Evolutionary conservation across 208 protist genomes (phyloP).

Genomic region (Porcisia deanei): DNA sequence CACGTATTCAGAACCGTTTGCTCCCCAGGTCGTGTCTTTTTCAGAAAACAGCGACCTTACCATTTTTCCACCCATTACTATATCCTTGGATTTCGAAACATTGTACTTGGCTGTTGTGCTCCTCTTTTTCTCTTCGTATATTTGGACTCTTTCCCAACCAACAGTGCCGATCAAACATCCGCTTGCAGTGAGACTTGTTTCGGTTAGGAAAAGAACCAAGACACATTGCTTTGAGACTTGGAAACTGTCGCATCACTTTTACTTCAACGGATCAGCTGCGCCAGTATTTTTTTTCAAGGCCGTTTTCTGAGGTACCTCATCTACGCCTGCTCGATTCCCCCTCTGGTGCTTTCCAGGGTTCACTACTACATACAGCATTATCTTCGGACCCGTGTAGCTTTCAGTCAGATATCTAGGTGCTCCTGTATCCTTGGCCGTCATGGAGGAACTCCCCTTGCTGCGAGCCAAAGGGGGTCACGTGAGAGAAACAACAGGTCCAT

Average conservation of each 20-base stretch:
- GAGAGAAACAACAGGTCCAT: slow-evolving; percentile 42
- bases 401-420: background rate
- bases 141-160: background rate
- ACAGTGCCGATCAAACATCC: background rate
- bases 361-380: background rate
- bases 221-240: background rate
- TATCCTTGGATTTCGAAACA: background rate
- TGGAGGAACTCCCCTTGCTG: slow-evolving; percentile 79
- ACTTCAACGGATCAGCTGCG: background rate
- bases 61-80: background rate
- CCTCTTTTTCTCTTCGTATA: background rate
- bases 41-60: background rate
- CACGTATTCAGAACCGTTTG: background rate
- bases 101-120: background rate
- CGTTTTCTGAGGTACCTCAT: background rate
- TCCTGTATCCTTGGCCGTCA: slow-evolving; percentile 17
- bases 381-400: background rate
- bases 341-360: background rate
- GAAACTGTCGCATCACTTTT: background rate
- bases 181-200: background rate
- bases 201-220: background rate
- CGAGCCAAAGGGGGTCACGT: slow-evolving; percentile 58
- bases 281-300: background rate
- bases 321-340: background rate
- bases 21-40: background rate